These are phyloP conservation scores for Peronospora destructor DNA, from an alignment of 352 stramenopile species.

Conservation along the genomic window DNA sequence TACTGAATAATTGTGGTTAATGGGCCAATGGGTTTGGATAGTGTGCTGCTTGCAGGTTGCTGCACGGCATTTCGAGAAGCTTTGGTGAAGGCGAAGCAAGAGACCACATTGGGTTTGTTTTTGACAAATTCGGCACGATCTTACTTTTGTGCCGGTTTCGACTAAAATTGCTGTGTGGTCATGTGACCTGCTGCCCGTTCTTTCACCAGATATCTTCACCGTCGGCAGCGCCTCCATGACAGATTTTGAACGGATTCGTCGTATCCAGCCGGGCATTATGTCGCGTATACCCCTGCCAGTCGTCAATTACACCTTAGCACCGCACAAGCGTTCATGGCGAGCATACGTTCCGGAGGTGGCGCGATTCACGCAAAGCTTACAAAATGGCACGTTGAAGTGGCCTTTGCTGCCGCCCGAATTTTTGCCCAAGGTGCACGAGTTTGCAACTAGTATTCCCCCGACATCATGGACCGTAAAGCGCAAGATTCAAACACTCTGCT, in stretches of 20 bases:
- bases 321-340: conserved; percentile 40
- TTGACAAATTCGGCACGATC: neutral
- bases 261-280: conserved; percentile 35
- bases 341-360: conserved; percentile 45
- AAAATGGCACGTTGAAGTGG: conserved; percentile 51
- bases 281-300: conserved; percentile 51
- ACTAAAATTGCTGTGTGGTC: neutral
- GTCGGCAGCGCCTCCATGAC: conserved; percentile 66
- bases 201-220: conserved; percentile 50
- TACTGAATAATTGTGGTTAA: conserved; percentile 1
- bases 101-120: conserved; percentile 45
- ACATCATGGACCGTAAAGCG: conserved; percentile 32
- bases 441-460: conserved; percentile 31
- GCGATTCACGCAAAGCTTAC: conserved; percentile 42
- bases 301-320: conserved; percentile 52
- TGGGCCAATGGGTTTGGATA: conserved; percentile 6
- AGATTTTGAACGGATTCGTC: conserved; percentile 58
- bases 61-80: conserved; percentile 42
- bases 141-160: neutral
- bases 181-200: conserved; percentile 4
- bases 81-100: conserved; percentile 38
- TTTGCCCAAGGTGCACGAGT: conserved; percentile 39
- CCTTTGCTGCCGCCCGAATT: conserved; percentile 42
- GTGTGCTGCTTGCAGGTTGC: conserved; percentile 57
- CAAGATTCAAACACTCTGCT: conserved; percentile 44